Evolutionary conservation across 768 basidiomycete genomes (phyloP), one percentile per base, ranked within the genome.

Genomic region (Russula emetica): DNA sequence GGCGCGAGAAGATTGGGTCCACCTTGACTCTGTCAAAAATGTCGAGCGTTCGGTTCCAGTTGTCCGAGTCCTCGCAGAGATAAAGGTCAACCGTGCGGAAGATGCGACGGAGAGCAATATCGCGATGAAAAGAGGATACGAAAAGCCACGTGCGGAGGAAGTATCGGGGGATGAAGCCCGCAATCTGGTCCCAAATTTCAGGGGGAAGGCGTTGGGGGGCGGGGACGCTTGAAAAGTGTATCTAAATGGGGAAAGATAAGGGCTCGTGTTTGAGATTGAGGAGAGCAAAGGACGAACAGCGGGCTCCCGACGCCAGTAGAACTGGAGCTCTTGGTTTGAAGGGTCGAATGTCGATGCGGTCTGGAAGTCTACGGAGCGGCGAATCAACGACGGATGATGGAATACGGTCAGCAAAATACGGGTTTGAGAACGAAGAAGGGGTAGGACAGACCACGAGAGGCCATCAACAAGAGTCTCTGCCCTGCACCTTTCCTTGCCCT

Each of bases 111-210:
- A 82, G 78, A 26, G 86, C 86, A 45, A 88, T 86, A 65, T 84
- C 82, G 44, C 84, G 78, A 70, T 86, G 83, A 70, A 85, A 85
- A 2, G 81, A 73, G 3, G 85, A 86, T 30, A 87, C 78, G 60
- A 79, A 85, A 45, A 87, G 79, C 86, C 85, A 88, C 18, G 80
- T 81, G n/a, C 87, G 82, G 34, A 88, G 81, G 71, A 86, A 81
- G 67, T 84, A 83, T 18, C 86, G 81, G 8, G 86, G 85, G 47
- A 83, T 84, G 66, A 82, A 79, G 57, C 76, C 72, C 7, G 86
- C 86, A 49, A 88, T 84, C 16, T 80, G 78, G 67, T 85, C 84
- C 86, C 87, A 88, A 47, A 88, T 78, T 74, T 88, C 87, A 8
- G 78, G 75, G 0, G 87, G 86, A 20, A 81, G 80, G 24, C 85